Evolutionary conservation across 2,329 filamentous ascomycete genomes (phyloP).

Genomic region (Thielaviopsis ethacetica): DNA sequence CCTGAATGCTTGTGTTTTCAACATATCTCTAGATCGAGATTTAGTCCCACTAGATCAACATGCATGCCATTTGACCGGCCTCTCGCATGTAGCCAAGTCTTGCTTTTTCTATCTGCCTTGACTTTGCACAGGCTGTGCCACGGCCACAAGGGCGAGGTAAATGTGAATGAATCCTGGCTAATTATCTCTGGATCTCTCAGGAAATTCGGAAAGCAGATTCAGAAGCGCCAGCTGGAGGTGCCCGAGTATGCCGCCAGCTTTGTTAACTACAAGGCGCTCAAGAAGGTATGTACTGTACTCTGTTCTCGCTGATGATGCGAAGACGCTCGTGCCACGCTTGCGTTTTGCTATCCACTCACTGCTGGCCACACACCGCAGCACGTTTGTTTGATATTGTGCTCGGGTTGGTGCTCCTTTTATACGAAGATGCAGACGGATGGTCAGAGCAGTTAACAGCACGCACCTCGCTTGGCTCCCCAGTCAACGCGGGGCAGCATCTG

Average conservation of each 20-base stretch:
- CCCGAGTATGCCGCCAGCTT: slow-evolving; percentile 99
- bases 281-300: slow-evolving; percentile 64
- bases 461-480: neutral
- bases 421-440: neutral
- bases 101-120: too few relatives aligned
- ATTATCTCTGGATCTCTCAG: slow-evolving; percentile 27
- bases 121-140: too few relatives aligned
- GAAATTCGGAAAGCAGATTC: slow-evolving; percentile 99
- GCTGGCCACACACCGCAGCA: neutral
- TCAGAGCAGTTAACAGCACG: neutral
- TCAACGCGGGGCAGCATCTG: neutral
- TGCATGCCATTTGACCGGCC: too few relatives aligned
- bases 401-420: neutral
- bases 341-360: neutral
- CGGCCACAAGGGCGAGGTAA: too few relatives aligned
- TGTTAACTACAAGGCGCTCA: slow-evolving; percentile 97
- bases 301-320: neutral
- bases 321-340: neutral
- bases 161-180: neutral
- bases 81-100: too few relatives aligned
- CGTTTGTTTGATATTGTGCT: neutral
- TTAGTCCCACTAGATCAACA: too few relatives aligned
- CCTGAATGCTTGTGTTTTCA: too few relatives aligned
- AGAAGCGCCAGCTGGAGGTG: slow-evolving; percentile 96
- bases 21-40: too few relatives aligned